These are phyloP conservation scores for Calocera cornea DNA, from an alignment of 768 basidiomycete species.

Conservation along the genomic window DNA sequence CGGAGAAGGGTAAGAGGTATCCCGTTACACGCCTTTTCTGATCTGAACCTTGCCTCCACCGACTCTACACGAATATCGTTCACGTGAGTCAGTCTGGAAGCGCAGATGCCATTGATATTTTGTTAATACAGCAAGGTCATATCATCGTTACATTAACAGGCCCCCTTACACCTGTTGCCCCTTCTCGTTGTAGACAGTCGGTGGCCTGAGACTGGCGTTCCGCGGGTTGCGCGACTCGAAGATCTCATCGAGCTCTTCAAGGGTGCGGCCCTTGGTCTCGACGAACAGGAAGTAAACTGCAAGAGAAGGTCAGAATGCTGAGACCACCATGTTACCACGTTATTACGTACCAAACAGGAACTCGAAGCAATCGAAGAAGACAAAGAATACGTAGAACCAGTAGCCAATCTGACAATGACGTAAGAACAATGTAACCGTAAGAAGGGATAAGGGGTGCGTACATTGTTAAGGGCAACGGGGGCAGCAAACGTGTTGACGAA, in stretches of 20 bases:
- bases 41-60: no score
- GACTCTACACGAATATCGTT: no score
- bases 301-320: constrained; percentile 35
- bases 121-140: no score
- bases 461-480: constrained; percentile 43
- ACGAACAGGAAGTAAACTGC: constrained; percentile 52
- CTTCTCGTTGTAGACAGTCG: no score
- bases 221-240: constrained; percentile 16
- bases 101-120: no score
- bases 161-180: no score
- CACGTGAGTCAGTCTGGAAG: no score
- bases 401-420: background rate
- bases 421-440: background rate
- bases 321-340: background rate
- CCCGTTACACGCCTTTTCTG: no score
- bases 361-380: constrained; percentile 19
- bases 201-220: background rate
- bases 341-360: constrained; percentile 14
- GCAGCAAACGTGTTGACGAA: constrained; percentile 58
- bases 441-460: constrained; percentile 19
- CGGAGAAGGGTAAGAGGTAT: no score
- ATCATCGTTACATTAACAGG: no score
- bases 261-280: constrained; percentile 39
- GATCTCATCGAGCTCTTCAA: constrained; percentile 40
- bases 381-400: constrained; percentile 13